These are phyloP conservation scores for Alternaria burnsii DNA, from an alignment of 2,329 filamentous ascomycete species.

Conservation along the genomic window DNA sequence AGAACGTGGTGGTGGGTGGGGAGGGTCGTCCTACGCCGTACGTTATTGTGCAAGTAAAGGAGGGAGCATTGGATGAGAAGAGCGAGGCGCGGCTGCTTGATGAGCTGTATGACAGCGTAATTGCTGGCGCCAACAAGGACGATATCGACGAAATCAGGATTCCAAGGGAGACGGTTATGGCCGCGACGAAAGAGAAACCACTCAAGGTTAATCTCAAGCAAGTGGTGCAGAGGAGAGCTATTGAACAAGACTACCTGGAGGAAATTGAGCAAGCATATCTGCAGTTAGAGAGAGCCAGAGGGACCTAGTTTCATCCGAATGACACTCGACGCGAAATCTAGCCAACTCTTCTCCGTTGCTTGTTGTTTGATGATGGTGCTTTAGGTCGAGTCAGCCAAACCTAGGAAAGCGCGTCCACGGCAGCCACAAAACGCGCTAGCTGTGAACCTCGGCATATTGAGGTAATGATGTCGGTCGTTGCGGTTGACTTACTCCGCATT, in stretches of 20 bases:
- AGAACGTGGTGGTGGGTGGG: slow-evolving; percentile 23
- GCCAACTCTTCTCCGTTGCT: not conserved
- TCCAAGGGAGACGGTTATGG: slow-evolving; percentile 10
- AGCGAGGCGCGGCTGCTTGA: slow-evolving; percentile 15
- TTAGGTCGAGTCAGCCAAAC: slow-evolving; percentile 15
- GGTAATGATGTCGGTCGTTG: slow-evolving; percentile 18
- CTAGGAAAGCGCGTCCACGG: not conserved
- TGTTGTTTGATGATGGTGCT: not conserved
- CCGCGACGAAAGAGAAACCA: slow-evolving; percentile 23
- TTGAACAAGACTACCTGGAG: slow-evolving; percentile 26
- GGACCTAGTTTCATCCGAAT: not conserved
- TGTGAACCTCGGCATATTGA: slow-evolving; percentile 22
- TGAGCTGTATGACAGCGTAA: slow-evolving; percentile 14
- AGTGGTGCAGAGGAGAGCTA: slow-evolving; percentile 21
- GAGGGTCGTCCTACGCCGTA: slow-evolving; percentile 27
- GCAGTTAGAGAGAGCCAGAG: slow-evolving; percentile 2
- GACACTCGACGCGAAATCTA: not conserved
- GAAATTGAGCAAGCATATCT: slow-evolving; percentile 30
- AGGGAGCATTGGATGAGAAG: slow-evolving; percentile 18
- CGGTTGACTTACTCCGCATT: slow-evolving; percentile 29
- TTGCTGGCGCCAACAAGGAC: slow-evolving; percentile 9
- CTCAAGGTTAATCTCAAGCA: slow-evolving; percentile 25
- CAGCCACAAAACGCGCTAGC: slow-evolving; percentile 13
- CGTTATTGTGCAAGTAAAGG: slow-evolving; percentile 26
- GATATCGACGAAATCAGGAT: too few species aligned